Base-by-base conservation (phyloP, 495 filamentous ascomycete genomes). In the Glutinoglossum americanum region DNA sequence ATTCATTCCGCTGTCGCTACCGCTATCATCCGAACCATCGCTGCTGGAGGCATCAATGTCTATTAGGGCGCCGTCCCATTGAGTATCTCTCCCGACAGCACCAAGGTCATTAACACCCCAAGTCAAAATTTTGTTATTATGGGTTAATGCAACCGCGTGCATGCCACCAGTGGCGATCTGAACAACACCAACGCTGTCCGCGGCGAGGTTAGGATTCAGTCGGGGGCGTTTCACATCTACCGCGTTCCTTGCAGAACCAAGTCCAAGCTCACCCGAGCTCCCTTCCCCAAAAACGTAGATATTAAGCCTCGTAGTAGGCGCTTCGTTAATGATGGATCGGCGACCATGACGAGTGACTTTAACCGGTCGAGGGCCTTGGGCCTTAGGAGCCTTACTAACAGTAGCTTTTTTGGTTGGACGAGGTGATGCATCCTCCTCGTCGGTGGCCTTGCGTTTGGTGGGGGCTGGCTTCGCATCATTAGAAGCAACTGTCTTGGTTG, bases 21-120 rank as follows among this genome's bases (percentile, higher is more conserved):
- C 73, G 41, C 75, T 73, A 21, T 71, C 71, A 26, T 65, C 64
- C 13, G 30, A 47, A n/a, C 59, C 59, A 35, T 69, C 64, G 1
- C 59, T 45, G 30, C 53, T 60, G 19, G 72, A 72, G 37, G 73
- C 77, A 27, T 80, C 76, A 15, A 82, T 74, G 57, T 87, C 80
- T 59, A 74, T 78, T 60, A 85, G 71, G 37, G 79, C 80, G 30
- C 77, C 79, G 0, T 80, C 76, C 75, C 77, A 80, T 10, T 67
- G 58, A 7, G 80, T 83, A 54, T 80, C 71, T 63, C 81, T 70
- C 28, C 81, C 81, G 53, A 84, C 71, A 0, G 81, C 79, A 54
- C 76, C 78, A 59, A 81, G 74, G 57, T 84, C 81, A 63, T 84
- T 84, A 57, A 83, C 81, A 51, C 81, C 81, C 81, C 81, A 84